Conservation (phyloP, 768 basidiomycete genomes). For the Russula sp. region DNA sequence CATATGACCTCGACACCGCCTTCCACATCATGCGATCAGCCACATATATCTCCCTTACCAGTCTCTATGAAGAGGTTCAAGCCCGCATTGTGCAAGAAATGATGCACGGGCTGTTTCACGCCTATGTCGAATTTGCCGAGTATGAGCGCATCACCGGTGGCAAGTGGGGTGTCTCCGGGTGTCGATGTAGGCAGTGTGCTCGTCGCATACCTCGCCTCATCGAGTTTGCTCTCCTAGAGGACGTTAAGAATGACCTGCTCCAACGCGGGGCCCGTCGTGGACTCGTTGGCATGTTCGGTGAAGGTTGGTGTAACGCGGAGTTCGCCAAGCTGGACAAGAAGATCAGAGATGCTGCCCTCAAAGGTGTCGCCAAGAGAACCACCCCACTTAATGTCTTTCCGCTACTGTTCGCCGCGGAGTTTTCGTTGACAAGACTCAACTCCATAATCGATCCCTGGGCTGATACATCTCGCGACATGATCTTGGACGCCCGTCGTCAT, state of each 20-base stretch:
- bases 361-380: conserved; percentile 67
- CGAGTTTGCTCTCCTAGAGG: conserved; percentile 72
- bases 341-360: conserved; percentile 64
- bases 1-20: conserved; percentile 89
- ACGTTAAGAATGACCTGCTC: conserved; percentile 70
- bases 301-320: conserved; percentile 83
- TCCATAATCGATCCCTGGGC: conserved; percentile 67
- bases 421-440: conserved; percentile 54
- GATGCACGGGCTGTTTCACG: conserved; percentile 86
- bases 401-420: conserved; percentile 63
- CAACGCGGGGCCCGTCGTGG: conserved; percentile 71
- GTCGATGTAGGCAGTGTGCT: conserved; percentile 80
- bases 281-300: conserved; percentile 80
- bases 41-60: conserved; percentile 68
- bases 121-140: conserved; percentile 73
- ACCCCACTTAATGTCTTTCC: conserved; percentile 65
- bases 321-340: conserved; percentile 69
- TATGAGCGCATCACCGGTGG: conserved; percentile 73
- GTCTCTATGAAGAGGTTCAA: conserved; percentile 76
- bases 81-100: conserved; percentile 84
- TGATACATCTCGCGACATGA: conserved; percentile 63
- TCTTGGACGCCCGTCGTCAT: conserved; percentile 55
- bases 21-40: conserved; percentile 87
- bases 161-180: conserved; percentile 81
- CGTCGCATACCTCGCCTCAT: conserved; percentile 78